These are phyloP conservation scores for Thymus mandschuricus DNA, from an alignment of 257 asterid genomes.

Conservation along the genomic window DNA sequence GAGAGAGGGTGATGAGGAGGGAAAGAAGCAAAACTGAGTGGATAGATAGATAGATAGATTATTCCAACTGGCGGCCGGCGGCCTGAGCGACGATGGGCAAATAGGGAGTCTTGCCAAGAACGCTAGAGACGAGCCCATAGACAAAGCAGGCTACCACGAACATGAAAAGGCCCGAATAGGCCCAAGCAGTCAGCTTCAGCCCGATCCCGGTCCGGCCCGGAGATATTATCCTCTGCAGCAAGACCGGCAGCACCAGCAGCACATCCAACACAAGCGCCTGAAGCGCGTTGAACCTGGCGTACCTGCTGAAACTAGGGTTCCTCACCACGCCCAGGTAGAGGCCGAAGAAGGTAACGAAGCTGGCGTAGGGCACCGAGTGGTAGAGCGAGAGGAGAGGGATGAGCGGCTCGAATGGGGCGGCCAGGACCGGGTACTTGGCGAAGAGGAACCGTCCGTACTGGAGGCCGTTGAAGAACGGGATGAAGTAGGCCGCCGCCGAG, in stretches of 20 bases:
- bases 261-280: constrained; percentile 93
- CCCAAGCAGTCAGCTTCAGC: constrained; percentile 61
- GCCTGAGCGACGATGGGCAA: constrained; percentile 89
- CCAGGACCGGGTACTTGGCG: constrained; percentile 67
- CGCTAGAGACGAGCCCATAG: constrained; percentile 66
- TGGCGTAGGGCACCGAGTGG: constrained; percentile 85
- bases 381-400: constrained; percentile 75
- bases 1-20: neutral
- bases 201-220: constrained; percentile 77
- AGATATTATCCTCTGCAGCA: constrained; percentile 71
- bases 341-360: constrained; percentile 85
- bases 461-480: constrained; percentile 88
- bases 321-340: constrained; percentile 74
- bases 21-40: neutral
- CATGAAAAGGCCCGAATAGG: constrained; percentile 62
- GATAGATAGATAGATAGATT: neutral
- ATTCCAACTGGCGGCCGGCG: constrained; percentile 68
- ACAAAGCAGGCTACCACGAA: constrained; percentile 73
- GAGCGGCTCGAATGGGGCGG: constrained; percentile 76
- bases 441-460: constrained; percentile 90
- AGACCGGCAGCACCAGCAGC: constrained; percentile 71
- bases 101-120: constrained; percentile 85
- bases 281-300: constrained; percentile 79
- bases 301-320: constrained; percentile 67
- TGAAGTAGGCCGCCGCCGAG: constrained; percentile 86